Conservation (phyloP, 192 early-diverging fungal genomes). For the Fimicolochytrium jonesii region DNA sequence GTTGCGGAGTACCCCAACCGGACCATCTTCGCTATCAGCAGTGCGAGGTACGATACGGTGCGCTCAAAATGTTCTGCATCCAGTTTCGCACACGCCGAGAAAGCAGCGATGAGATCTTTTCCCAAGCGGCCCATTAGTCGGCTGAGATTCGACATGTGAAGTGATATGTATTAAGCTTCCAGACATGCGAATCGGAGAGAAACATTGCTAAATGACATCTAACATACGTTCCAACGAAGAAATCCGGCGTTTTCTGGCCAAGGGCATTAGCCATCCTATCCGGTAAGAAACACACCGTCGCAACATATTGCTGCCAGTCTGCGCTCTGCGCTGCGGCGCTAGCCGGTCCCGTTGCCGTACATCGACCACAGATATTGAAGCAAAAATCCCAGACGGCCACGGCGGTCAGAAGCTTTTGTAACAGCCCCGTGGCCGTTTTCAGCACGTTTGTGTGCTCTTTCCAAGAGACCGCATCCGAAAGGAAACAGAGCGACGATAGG, state of each 20-base stretch:
- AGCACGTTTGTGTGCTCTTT: neutral
- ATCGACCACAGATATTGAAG: too few relatives aligned
- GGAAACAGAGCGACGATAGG: neutral
- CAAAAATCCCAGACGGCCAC: neutral
- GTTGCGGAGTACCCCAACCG: slow-evolving; percentile 1
- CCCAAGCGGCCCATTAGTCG: too few relatives aligned
- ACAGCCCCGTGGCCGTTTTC: neutral
- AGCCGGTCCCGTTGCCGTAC: too few relatives aligned
- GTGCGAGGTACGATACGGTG: too few relatives aligned
- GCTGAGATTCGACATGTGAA: too few relatives aligned
- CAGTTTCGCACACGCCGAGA: too few relatives aligned
- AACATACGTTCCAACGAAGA: neutral
- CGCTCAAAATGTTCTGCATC: too few relatives aligned
- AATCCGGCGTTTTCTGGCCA: neutral
- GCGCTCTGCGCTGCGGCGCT: neutral
- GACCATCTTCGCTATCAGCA: neutral
- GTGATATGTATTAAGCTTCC: too few relatives aligned
- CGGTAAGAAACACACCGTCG: neutral
- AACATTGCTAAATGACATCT: too few relatives aligned
- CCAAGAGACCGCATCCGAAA: neutral
- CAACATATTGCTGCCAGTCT: slow-evolving; percentile 2
- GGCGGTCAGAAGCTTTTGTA: neutral
- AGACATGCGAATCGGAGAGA: too few relatives aligned
- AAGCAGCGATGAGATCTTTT: too few relatives aligned
- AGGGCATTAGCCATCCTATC: slow-evolving; percentile 7